Evolutionary conservation across 495 filamentous ascomycete species (phyloP), one percentile per base, ranked within the genome.

Genomic region (Penicillium riverlandense): DNA sequence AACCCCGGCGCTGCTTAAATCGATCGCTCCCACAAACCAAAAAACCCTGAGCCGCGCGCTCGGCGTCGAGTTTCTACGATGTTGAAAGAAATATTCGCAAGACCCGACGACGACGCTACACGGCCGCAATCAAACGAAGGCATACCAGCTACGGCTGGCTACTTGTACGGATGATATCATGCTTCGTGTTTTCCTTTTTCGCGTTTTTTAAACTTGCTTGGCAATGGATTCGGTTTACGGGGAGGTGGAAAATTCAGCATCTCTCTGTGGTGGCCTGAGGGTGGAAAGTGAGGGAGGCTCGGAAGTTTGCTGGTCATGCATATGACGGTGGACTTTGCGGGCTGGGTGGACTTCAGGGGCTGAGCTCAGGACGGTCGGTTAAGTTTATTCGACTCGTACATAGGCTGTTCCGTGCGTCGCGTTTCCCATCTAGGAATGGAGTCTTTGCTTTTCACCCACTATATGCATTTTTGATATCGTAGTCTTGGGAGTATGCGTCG

Each of bases 161-260:
- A 55, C 49, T 60, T 60, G 54, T 55, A 60, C 57, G 57, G 57
- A 60, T 60, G 57, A 60, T 60, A 58, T 60, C 57, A 60, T 57
- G 57, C 54, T 60, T 56, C 53, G 56, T 53, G 42, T 59, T 56
- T 41, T 44, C 50, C 55, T 53, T 41, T 45, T 45, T 48, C 7
- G 22, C 22, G 22, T 34, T 34, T 34, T 33, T 33, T 33, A 33
- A 34, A 34, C 22, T 22, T 22, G 22, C 22, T 60, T 55, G 57
- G 54, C 52, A 60, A 55, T 44, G 54, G 44, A 49, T 55, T 43
- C 50, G 50, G 54, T 58, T 57, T 22, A 3, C 22, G 0, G 22
- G 22, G 22, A 6, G 15, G 22, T 22, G 22, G 22, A 22, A 58
- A 52, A 60, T 57, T 38, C 48, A 50, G 49, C 50, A 50, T 22